Percentiles rank a stretch among this genome's conserved stretches.
These are phyloP conservation scores for Syzygium syzygioides DNA, from an alignment of 441 rosid genomes.

Conservation along the genomic window DNA sequence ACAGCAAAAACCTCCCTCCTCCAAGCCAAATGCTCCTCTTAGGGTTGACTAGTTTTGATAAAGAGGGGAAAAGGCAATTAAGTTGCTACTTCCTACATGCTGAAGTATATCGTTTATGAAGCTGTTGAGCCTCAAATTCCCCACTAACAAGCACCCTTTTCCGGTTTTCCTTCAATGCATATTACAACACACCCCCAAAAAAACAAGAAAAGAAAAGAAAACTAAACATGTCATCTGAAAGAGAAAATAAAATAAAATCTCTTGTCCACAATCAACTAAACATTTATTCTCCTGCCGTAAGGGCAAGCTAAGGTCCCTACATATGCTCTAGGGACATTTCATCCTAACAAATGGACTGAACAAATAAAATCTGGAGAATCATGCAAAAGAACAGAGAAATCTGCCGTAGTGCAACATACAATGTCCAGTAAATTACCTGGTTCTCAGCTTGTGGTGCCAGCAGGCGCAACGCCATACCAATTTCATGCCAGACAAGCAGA, in stretches of 20 bases:
- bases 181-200: neutral
- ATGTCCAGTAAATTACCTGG: conserved; percentile 50
- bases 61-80: neutral
- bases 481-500: conserved; percentile 82
- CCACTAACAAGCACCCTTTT: neutral
- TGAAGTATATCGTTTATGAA: neutral
- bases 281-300: neutral
- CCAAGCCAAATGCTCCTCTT: neutral
- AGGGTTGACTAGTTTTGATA: neutral
- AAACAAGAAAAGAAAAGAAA: too few relatives aligned
- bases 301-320: neutral
- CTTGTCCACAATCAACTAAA: neutral
- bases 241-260: neutral
- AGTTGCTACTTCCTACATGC: neutral
- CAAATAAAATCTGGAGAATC: neutral
- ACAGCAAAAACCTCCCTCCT: neutral
- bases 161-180: neutral
- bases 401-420: neutral
- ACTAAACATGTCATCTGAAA: neutral
- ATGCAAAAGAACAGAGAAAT: neutral
- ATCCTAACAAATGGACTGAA: neutral
- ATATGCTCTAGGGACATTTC: neutral
- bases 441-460: conserved; percentile 87
- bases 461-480: conserved; percentile 70
- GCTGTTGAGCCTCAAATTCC: neutral